phyloP scores from a whole-genome alignment of 495 filamentous ascomycete genomes.

The Parmelia sp. region DNA sequence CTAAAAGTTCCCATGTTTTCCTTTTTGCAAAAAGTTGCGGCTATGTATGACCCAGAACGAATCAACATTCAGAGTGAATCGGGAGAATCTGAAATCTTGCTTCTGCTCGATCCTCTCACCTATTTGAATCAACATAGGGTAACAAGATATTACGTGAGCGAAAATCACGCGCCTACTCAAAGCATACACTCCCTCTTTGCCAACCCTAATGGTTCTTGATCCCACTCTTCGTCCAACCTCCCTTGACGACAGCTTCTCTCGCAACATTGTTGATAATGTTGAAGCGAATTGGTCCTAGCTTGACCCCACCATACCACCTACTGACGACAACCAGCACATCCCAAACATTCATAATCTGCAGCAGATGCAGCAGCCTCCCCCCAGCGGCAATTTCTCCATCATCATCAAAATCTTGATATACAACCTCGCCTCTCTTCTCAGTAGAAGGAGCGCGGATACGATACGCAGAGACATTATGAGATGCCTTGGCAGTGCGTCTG shows the following conservation, averaged over 20 bases:
- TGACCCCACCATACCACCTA: constrained; percentile 88
- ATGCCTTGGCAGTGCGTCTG: constrained; percentile 74
- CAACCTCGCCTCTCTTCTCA: constrained; percentile 43
- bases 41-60: too few species aligned
- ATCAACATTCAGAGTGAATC: background rate
- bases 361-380: constrained; percentile 71
- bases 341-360: constrained; percentile 94
- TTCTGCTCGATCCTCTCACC: too few species aligned
- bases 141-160: background rate
- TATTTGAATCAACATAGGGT: too few species aligned
- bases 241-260: constrained; percentile 75
- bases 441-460: constrained; percentile 37
- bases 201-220: background rate
- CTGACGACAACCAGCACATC: constrained; percentile 89
- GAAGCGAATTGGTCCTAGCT: constrained; percentile 83
- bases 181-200: background rate
- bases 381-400: constrained; percentile 96
- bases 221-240: constrained; percentile 40
- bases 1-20: too few species aligned
- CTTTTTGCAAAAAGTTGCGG: too few species aligned
- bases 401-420: constrained; percentile 86
- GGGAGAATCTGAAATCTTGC: too few species aligned
- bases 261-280: constrained; percentile 80
- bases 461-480: constrained; percentile 83
- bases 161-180: background rate